phyloP scores from a whole-genome alignment of 2,329 filamentous ascomycete species.

The Ilyonectria robusta region DNA sequence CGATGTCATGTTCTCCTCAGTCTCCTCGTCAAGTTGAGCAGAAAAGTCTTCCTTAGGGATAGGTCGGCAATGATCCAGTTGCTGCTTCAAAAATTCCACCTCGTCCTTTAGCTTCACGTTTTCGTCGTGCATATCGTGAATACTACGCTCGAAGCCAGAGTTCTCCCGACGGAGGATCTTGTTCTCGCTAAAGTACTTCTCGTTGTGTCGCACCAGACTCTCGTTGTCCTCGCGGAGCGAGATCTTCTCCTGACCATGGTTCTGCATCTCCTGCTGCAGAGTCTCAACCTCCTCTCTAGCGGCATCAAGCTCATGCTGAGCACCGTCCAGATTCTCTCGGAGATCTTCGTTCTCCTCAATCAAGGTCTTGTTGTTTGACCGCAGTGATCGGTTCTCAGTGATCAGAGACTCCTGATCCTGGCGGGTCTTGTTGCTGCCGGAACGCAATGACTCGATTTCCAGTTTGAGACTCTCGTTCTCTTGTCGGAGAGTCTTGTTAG shows the following conservation, averaged over 20 bases:
- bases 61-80: slow-evolving; percentile 60
- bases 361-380: slow-evolving; percentile 57
- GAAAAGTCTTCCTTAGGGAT: slow-evolving; percentile 55
- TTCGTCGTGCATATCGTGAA: slow-evolving; percentile 62
- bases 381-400: slow-evolving; percentile 62
- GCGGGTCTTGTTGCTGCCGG: slow-evolving; percentile 58
- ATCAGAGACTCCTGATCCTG: slow-evolving; percentile 60
- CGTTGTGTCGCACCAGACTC: slow-evolving; percentile 68
- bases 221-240: slow-evolving; percentile 66
- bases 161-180: slow-evolving; percentile 65
- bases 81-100: slow-evolving; percentile 61
- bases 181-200: slow-evolving; percentile 69
- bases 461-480: slow-evolving; percentile 55
- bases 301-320: slow-evolving; percentile 59
- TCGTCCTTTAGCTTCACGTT: slow-evolving; percentile 64
- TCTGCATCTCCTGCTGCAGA: slow-evolving; percentile 56
- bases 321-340: slow-evolving; percentile 57
- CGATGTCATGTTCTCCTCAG: slow-evolving; percentile 70
- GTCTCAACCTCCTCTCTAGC: slow-evolving; percentile 58
- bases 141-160: slow-evolving; percentile 61
- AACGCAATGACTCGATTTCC: slow-evolving; percentile 59
- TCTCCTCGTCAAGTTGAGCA: slow-evolving; percentile 53
- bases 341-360: slow-evolving; percentile 61
- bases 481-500: slow-evolving; percentile 57
- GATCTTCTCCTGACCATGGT: slow-evolving; percentile 59